phyloP scores from a whole-genome alignment of 495 filamentous ascomycete genomes.

The Xylaria nigripes region DNA sequence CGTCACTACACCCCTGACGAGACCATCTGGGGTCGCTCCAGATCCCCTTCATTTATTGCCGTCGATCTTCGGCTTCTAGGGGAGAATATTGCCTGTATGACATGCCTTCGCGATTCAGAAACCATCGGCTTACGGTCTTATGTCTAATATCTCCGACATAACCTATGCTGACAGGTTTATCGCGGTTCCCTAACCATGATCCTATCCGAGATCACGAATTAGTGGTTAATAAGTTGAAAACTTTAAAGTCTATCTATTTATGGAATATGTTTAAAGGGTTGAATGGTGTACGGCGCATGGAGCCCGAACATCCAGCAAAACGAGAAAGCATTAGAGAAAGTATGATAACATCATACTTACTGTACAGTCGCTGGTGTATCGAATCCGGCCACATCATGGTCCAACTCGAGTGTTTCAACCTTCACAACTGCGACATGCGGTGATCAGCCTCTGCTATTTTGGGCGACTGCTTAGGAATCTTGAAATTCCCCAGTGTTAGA shows the following conservation, averaged over 20 bases:
- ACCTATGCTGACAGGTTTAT: background rate
- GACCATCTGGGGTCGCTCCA: too few species aligned
- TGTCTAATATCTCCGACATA: background rate
- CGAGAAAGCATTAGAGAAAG: too few species aligned
- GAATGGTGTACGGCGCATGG: background rate
- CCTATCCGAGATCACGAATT: background rate
- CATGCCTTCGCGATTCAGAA: background rate
- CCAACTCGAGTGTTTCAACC: conserved; percentile 20
- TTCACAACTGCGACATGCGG: conserved; percentile 6
- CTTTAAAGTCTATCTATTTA: too few species aligned
- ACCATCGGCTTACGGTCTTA: background rate
- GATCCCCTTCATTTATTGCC: too few species aligned
- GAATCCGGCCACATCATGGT: conserved; percentile 5
- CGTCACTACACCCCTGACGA: too few species aligned
- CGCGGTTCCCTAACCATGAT: conserved; percentile 4
- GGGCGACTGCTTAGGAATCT: too few species aligned
- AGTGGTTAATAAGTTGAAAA: background rate
- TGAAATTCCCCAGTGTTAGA: too few species aligned
- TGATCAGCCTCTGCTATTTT: too few species aligned
- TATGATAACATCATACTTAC: background rate
- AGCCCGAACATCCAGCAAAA: background rate
- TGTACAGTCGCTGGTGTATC: background rate
- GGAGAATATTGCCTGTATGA: too few species aligned
- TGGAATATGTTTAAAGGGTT: background rate
- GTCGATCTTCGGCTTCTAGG: too few species aligned